phyloP scores from a whole-genome alignment of 768 basidiomycete species.

The Mycena latifolia region DNA sequence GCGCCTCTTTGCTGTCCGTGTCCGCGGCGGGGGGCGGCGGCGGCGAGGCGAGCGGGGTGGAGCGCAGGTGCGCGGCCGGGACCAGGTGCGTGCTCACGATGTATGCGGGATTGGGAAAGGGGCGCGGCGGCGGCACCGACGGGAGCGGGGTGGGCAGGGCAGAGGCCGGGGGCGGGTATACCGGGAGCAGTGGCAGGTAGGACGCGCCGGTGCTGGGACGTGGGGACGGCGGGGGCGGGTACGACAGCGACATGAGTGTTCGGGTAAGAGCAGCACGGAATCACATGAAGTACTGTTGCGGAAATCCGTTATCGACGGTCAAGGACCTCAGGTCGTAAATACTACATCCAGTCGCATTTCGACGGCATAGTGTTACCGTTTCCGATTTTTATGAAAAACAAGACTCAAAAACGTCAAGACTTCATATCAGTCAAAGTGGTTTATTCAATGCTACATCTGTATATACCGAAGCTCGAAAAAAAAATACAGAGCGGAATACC shows the following conservation, averaged over 20 bases:
- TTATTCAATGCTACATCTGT: no score
- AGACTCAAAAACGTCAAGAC: no score
- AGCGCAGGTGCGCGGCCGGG: slow-evolving; percentile 26
- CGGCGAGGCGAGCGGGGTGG: slow-evolving; percentile 14
- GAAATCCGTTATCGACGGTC: no score
- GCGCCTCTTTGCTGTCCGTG: slow-evolving; percentile 20
- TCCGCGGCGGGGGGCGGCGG: slow-evolving; percentile 16
- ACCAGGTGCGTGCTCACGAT: slow-evolving; percentile 31
- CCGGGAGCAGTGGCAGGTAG: slow-evolving; percentile 25
- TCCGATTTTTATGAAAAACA: no score
- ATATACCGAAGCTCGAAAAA: no score
- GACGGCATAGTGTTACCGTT: no score
- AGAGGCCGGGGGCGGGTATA: slow-evolving; percentile 29
- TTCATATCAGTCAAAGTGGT: no score
- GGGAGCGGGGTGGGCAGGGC: slow-evolving; percentile 12
- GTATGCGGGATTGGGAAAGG: slow-evolving; percentile 28
- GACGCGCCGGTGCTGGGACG: background rate
- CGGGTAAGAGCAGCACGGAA: background rate
- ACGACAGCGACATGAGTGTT: background rate
- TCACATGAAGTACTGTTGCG: no score
- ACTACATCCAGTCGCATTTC: no score
- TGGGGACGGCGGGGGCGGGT: background rate
- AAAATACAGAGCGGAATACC: no score
- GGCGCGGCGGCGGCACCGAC: background rate
- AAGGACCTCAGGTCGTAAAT: no score